These are phyloP conservation scores for Aurifilum marmelostoma DNA, from an alignment of 2,329 filamentous ascomycete species.

Conservation along the genomic window DNA sequence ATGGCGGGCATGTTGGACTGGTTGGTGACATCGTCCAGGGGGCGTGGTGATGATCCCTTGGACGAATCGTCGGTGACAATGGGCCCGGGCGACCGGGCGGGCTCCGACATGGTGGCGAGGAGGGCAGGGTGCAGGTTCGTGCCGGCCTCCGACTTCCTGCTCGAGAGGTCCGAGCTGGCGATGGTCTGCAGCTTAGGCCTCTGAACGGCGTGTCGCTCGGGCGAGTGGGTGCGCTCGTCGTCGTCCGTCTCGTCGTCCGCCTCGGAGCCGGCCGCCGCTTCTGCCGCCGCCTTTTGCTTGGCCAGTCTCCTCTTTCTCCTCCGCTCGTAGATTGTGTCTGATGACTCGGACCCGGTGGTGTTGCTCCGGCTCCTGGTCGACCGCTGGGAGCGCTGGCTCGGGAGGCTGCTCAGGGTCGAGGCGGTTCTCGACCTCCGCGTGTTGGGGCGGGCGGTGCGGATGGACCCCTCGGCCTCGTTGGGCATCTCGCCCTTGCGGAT, in stretches of 20 bases:
- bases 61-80: not conserved
- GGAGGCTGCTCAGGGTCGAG: constrained; percentile 33
- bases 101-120: constrained; percentile 16
- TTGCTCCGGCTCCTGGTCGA: constrained; percentile 32
- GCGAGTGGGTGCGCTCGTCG: constrained; percentile 28
- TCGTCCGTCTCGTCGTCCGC: constrained; percentile 37
- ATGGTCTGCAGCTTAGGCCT: constrained; percentile 53
- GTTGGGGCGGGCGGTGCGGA: constrained; percentile 31
- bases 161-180: constrained; percentile 44
- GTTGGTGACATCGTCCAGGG: constrained; percentile 28
- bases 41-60: constrained; percentile 14
- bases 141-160: constrained; percentile 38
- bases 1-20: not conserved
- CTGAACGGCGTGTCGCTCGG: constrained; percentile 42
- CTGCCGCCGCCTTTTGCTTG: constrained; percentile 17
- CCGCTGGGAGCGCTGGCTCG: constrained; percentile 34
- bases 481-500: constrained; percentile 47
- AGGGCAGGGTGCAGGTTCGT: constrained; percentile 22
- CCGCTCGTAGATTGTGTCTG: constrained; percentile 31
- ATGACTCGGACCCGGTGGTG: constrained; percentile 36
- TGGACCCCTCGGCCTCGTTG: constrained; percentile 33
- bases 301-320: constrained; percentile 24
- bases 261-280: constrained; percentile 29
- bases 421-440: constrained; percentile 32
- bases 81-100: constrained; percentile 12